Conservation (phyloP, 2,329 filamentous ascomycete genomes). For the Paecilomyces sp. region DNA sequence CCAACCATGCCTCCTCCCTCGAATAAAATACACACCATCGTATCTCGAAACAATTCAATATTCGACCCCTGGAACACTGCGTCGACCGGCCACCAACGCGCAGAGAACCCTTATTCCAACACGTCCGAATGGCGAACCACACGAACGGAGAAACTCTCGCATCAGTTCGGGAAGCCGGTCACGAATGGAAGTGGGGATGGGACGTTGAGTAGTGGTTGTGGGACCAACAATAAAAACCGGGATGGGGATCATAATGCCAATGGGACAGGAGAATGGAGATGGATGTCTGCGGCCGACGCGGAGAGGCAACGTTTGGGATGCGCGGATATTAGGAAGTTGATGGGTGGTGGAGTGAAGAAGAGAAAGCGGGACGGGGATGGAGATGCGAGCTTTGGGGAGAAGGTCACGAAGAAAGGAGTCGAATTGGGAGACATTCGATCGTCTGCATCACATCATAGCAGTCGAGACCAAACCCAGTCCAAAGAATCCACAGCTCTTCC, state of each 20-base stretch:
- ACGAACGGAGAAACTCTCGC: constrained; percentile 59
- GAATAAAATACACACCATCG: neutral
- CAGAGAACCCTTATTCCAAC: constrained; percentile 58
- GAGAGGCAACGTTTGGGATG: constrained; percentile 16
- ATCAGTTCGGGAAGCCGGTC: constrained; percentile 63
- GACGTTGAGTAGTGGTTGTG: constrained; percentile 43
- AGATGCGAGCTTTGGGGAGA: constrained; percentile 2
- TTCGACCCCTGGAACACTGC: constrained; percentile 55
- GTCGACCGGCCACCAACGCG: constrained; percentile 70
- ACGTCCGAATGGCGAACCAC: constrained; percentile 65
- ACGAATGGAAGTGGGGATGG: constrained; percentile 54
- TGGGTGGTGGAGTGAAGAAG: constrained; percentile 37
- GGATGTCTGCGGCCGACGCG: constrained; percentile 27
- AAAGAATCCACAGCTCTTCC: neutral
- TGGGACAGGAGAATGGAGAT: constrained; percentile 46
- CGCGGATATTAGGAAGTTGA: constrained; percentile 40
- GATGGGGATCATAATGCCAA: constrained; percentile 29
- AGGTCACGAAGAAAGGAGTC: constrained; percentile 8
- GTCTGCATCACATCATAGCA: neutral
- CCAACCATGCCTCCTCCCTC: neutral
- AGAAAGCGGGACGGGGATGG: constrained; percentile 25
- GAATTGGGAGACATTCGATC: neutral
- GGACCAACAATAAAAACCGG: too few relatives aligned
- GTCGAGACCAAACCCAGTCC: neutral
- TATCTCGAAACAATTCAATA: constrained; percentile 17